Evolutionary conservation across 1,284 basidiomycete genomes (phyloP), one percentile per base, ranked within the genome.

Genomic region (Cutaneotrichosporon sp.): DNA sequence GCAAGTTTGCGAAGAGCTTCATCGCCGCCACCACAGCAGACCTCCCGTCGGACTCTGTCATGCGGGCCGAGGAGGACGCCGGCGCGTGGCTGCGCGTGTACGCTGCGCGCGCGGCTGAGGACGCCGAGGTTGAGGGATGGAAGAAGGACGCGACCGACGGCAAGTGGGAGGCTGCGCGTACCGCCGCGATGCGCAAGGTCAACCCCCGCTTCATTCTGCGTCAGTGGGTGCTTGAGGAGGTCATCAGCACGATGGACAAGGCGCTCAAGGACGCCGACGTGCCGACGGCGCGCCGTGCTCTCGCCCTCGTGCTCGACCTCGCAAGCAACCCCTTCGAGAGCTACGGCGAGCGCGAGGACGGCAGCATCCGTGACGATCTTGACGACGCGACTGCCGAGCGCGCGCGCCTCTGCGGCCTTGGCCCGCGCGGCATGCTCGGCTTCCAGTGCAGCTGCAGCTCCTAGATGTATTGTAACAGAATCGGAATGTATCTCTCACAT

Each of bases 361-460:
- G 91, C 43, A 88, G 84, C 0, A 88, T 89, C 70, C 85, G 80
- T 3, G 49, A 56, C 24, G 47, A 46, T 22, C 79, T 2, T 82
- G 83, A 22, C 74, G 69, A 24, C 79, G 84, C 85, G 58, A 83
- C 75, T 66, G 90, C 92, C 70, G 89, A 92, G 76, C 82, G 86
- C 63, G 59, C 54, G 11, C 81, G 89, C 63, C 86, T 88, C 65
- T 95, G 92, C 75, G 86, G 87, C 13, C 80, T 92, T 45, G 93
- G 93, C 2, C 86, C 87, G 31, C 85, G 82, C 72, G 83, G 80
- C 65, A 84, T 92, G 84, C 79, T 95, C 25, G 94, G 93, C 0
- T 95, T 94, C 82, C 92, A 95, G 76, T 97, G 93, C 76, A 92
- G 89, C 67, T 97, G 93, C 72, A 92, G 90, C 14, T 91, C 89